Evolutionary conservation across 257 asterid species (phyloP).

Genomic region (Echites panduratus): DNA sequence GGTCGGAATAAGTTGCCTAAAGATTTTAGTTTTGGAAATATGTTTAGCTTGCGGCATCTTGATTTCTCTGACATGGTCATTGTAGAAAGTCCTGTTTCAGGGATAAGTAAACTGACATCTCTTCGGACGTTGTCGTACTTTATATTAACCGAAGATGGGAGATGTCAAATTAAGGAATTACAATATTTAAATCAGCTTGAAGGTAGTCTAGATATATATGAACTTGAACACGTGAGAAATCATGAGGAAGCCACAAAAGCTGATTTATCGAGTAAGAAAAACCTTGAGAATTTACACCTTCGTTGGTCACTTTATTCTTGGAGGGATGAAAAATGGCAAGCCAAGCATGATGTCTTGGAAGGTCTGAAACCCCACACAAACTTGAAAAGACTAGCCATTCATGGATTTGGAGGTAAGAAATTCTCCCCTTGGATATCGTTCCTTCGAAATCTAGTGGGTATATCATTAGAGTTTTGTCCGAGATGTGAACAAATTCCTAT

Average conservation of each 20-base stretch:
- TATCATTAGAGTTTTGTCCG: not conserved
- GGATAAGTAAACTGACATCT: not conserved
- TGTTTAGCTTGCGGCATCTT: conserved; percentile 21
- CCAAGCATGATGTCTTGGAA: conserved; percentile 13
- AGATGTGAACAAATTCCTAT: conserved; percentile 10
- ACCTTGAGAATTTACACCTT: not conserved
- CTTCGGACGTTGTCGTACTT: conserved; percentile 10
- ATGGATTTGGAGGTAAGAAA: not conserved
- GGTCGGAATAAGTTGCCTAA: not conserved
- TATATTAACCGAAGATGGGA: conserved; percentile 4
- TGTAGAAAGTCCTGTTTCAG: not conserved
- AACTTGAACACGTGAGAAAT: conserved; percentile 1
- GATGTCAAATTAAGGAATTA: no score
- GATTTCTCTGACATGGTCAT: not conserved
- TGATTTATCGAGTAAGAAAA: not conserved
- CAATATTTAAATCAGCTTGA: no score
- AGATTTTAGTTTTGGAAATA: conserved; percentile 6
- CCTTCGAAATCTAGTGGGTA: conserved; percentile 2
- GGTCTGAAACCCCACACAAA: conserved; percentile 21
- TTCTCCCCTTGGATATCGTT: conserved; percentile 20
- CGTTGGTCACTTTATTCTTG: not conserved
- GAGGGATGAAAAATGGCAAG: no score
- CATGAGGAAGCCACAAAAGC: conserved; percentile 1
- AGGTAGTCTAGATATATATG: not conserved
- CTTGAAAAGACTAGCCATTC: conserved; percentile 13